A percentile compares a stretch with the other conserved stretches of the same genome.
These are phyloP conservation scores for Leccinum disarticulatum DNA, from an alignment of 768 basidiomycete genomes.

Conservation along the genomic window DNA sequence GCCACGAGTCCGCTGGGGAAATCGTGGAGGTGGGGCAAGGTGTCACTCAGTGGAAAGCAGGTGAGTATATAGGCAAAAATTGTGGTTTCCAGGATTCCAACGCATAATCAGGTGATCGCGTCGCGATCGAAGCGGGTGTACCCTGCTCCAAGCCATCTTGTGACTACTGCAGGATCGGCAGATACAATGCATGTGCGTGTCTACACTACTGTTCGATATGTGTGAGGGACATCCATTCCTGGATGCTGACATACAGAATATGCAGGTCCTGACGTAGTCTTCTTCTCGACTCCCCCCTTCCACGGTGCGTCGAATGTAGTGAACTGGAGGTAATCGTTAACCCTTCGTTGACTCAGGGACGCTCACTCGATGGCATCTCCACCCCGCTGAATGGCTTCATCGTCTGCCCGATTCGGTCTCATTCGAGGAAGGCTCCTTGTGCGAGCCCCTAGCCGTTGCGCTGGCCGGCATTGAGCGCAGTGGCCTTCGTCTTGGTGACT, in stretches of 20 bases:
- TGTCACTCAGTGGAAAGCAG: constrained; percentile 64
- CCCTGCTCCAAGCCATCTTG: constrained; percentile 64
- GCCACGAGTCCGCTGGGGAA: constrained; percentile 71
- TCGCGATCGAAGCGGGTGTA: constrained; percentile 69
- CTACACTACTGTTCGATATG: neutral
- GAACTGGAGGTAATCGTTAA: neutral
- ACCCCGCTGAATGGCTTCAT: constrained; percentile 68
- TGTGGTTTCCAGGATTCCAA: no score
- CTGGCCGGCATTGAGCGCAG: constrained; percentile 67
- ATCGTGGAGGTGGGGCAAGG: constrained; percentile 63
- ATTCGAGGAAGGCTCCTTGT: constrained; percentile 67
- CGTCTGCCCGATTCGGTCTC: constrained; percentile 59
- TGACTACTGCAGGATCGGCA: constrained; percentile 59
- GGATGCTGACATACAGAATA: constrained; percentile 2
- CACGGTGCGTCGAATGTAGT: constrained; percentile 42
- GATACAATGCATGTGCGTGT: constrained; percentile 57
- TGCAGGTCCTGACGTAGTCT: constrained; percentile 47
- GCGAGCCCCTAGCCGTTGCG: constrained; percentile 67
- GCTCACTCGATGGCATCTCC: constrained; percentile 63
- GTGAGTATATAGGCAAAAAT: no score
- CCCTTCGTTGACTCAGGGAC: constrained; percentile 42
- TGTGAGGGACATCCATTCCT: no score
- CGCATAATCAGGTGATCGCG: constrained; percentile 40
- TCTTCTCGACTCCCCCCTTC: constrained; percentile 71
- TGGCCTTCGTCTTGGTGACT: constrained; percentile 63